Evolutionary conservation across 2,329 filamentous ascomycete genomes (phyloP).

Genomic region (Dothidotthia symphoricarpi): DNA sequence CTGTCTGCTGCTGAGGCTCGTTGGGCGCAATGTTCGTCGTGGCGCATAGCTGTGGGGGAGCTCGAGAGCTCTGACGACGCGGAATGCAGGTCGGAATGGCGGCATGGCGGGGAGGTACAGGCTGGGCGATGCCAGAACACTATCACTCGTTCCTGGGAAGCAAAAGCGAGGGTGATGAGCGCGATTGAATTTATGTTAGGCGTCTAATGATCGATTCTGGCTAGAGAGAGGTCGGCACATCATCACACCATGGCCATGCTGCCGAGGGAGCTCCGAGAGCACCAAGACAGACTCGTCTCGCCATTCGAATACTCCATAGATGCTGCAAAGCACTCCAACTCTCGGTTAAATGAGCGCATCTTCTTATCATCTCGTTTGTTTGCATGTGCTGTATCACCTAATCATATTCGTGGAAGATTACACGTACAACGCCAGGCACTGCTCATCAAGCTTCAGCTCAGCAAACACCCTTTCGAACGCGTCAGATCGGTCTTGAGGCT

Average conservation of each 20-base stretch:
- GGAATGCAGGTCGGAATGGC: conserved; percentile 26
- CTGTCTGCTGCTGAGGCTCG: conserved; percentile 13
- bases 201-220: conserved; percentile 10
- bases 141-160: conserved; percentile 14
- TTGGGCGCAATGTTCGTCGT: conserved; percentile 19
- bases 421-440: too few species aligned
- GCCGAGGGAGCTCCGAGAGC: conserved; percentile 13
- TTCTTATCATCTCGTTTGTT: too few species aligned
- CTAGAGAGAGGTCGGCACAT: background rate
- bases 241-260: conserved; percentile 33
- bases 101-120: conserved; percentile 29
- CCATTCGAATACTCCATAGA: too few species aligned
- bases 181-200: conserved; percentile 9
- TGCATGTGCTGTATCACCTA: too few species aligned
- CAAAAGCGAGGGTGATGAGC: background rate
- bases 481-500: too few species aligned
- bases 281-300: too few species aligned
- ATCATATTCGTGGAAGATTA: too few species aligned
- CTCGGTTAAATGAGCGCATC: too few species aligned
- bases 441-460: background rate
- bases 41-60: conserved; percentile 27
- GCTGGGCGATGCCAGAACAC: conserved; percentile 3
- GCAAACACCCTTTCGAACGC: too few species aligned
- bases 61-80: conserved; percentile 28
- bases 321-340: too few species aligned